Evolutionary conservation across 2,329 filamentous ascomycete species (phyloP), one percentile per base, ranked within the genome.

Genomic region (Aspergillus eucalypticola): DNA sequence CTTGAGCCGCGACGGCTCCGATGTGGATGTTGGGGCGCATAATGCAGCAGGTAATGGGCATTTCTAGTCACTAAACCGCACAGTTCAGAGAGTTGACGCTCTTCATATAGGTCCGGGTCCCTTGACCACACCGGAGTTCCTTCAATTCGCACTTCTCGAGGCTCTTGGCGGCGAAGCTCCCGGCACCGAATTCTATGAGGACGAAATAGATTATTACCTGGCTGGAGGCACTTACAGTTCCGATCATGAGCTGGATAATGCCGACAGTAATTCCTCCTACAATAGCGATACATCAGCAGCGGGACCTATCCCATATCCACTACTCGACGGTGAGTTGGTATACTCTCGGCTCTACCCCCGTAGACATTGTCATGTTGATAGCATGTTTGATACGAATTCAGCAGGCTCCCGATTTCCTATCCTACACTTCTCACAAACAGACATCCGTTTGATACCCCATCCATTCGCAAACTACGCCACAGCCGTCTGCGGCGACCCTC

Each of bases 371-470:
- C 10, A 49, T 48, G 49, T 17, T 17, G 27, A 62, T 62, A 60
- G 57, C 60, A 38, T 49, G 19, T 50, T 35, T 58, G 32, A 44
- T 41, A 44, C 55, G 71, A 69, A 69, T 39, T 59, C 58, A 11
- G 49, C 61, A 1, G 67, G 64, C n/a, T 61, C 59, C 13, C 68
- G 72, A 23, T 79, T 78, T 52, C 76, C 77, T 15, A 72, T 80
- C 48, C 67, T 80, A 6, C 77, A 79, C 54, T 79, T 79, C 59
- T 77, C 76, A 3, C 71, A 76, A 59, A 70, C 62, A 39, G 70
- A 77, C 44, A 76, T 80, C 58, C 74, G 70, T 29, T 65, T 80
- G 17, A 64, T 77, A 13, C 67, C 70, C 27, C 68, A 75, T 48
- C 75, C 75, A 6, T 69, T 75, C 53, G 67, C 71, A 27, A 54